These are phyloP conservation scores for Cutaneotrichosporon sp. DNA, from an alignment of 1,284 basidiomycete genomes.

Conservation along the genomic window DNA sequence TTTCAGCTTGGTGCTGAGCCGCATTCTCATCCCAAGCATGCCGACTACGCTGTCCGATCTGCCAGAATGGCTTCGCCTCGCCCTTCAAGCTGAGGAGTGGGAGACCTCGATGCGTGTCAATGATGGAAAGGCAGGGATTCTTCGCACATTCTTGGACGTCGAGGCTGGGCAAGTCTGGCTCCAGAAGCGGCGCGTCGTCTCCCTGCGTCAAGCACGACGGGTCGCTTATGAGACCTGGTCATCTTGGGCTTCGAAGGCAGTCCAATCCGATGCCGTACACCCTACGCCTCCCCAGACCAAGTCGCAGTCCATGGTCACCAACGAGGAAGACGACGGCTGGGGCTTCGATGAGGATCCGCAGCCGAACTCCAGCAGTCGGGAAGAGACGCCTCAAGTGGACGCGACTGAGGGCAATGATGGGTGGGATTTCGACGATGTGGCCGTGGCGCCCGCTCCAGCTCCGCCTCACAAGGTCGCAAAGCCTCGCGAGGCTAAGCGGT, in stretches of 20 bases:
- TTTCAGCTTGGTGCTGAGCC: slow-evolving; percentile 59
- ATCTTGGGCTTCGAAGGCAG: background rate
- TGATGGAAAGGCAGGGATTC: slow-evolving; percentile 7
- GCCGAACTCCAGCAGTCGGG: slow-evolving; percentile 4
- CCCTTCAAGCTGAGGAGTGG: slow-evolving; percentile 62
- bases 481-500: slow-evolving; percentile 3
- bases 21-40: slow-evolving; percentile 66
- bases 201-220: slow-evolving; percentile 10
- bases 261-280: background rate
- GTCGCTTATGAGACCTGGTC: slow-evolving; percentile 6
- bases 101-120: slow-evolving; percentile 52
- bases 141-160: slow-evolving; percentile 49
- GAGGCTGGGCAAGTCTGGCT: slow-evolving; percentile 56
- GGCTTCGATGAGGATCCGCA: slow-evolving; percentile 28
- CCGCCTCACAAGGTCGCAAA: background rate
- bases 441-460: background rate
- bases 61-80: slow-evolving; percentile 63
- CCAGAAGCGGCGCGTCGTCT: slow-evolving; percentile 13
- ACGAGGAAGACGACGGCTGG: slow-evolving; percentile 33
- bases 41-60: slow-evolving; percentile 61
- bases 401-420: slow-evolving; percentile 38
- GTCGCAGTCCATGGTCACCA: background rate
- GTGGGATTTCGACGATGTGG: slow-evolving; percentile 53
- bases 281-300: background rate
- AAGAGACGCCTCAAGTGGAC: background rate